Conservation (phyloP, 1,139 yeast species). For the Yamadazyma dendronema region DNA sequence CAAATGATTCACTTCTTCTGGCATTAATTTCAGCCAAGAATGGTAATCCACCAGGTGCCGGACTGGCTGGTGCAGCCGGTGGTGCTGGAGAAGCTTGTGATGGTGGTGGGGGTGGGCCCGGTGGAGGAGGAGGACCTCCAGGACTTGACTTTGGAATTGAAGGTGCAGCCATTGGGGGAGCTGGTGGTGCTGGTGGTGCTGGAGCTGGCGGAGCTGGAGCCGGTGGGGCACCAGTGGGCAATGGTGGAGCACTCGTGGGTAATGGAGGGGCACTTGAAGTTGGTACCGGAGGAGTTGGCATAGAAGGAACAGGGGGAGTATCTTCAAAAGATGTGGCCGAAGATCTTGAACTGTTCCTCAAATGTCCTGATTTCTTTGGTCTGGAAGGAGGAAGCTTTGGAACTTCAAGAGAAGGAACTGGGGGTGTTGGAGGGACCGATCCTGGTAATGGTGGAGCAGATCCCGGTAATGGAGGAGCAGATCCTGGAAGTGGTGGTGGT, state of each 20-base stretch:
- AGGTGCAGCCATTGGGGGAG: slow-evolving; percentile 12
- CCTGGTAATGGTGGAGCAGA: slow-evolving; percentile 11
- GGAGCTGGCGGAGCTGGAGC: slow-evolving; percentile 11
- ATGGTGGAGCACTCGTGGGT: slow-evolving; percentile 17
- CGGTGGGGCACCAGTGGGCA: slow-evolving; percentile 11
- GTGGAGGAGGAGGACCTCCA: slow-evolving; percentile 12
- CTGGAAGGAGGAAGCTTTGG: slow-evolving; percentile 34
- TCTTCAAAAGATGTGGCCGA: slow-evolving; percentile 21
- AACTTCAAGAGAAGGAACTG: slow-evolving; percentile 12
- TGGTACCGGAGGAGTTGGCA: slow-evolving; percentile 10
- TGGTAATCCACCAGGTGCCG: slow-evolving; percentile 30
- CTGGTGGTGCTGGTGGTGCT: slow-evolving; percentile 9
- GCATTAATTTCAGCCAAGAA: slow-evolving; percentile 44
- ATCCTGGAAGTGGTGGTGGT: slow-evolving; percentile 8
- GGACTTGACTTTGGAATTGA: slow-evolving; percentile 9
- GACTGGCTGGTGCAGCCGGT: slow-evolving; percentile 16
- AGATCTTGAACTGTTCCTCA: slow-evolving; percentile 17
- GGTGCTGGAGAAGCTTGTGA: slow-evolving; percentile 14
- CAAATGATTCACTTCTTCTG: slow-evolving; percentile 34
- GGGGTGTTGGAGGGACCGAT: slow-evolving; percentile 16
- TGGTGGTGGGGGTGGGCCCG: slow-evolving; percentile 15
- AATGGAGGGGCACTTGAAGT: slow-evolving; percentile 6
- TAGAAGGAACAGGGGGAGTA: slow-evolving; percentile 12
- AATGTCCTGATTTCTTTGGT: slow-evolving; percentile 32
- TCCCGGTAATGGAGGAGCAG: slow-evolving; percentile 5